phyloP scores from a whole-genome alignment of 495 filamentous ascomycete genomes.

The Xylaria bambusicola region DNA sequence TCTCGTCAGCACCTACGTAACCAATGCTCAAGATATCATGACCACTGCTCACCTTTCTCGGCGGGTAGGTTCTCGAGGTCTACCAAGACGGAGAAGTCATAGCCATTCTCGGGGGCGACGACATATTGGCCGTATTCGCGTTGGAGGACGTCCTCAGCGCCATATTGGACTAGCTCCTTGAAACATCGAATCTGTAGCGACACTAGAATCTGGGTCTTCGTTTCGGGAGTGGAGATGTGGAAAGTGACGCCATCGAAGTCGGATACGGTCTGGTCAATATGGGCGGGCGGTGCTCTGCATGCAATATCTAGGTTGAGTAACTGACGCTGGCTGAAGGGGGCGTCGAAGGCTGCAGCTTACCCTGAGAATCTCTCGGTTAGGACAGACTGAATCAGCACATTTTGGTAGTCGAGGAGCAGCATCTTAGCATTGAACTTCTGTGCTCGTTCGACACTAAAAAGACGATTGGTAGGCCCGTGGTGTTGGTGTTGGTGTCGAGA shows the following conservation, averaged over 20 bases:
- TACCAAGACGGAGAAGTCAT: constrained; percentile 89
- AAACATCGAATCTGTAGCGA: constrained; percentile 94
- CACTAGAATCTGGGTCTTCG: constrained; percentile 88
- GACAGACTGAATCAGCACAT: constrained; percentile 93
- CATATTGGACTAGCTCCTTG: constrained; percentile 86
- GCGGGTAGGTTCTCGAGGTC: constrained; percentile 85
- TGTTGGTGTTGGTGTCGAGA: constrained; percentile 19
- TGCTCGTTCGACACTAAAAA: constrained; percentile 18
- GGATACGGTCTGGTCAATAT: constrained; percentile 95
- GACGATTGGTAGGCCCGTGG: constrained; percentile 17
- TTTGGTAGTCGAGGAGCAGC: constrained; percentile 98
- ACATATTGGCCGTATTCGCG: constrained; percentile 94
- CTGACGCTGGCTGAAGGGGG: constrained; percentile 4
- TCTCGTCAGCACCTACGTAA: constrained; percentile 20
- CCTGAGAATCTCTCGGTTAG: constrained; percentile 93
- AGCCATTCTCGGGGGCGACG: constrained; percentile 81
- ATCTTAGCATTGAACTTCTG: constrained; percentile 53
- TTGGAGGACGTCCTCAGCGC: constrained; percentile 85
- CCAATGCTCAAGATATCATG: background rate
- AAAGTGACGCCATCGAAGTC: constrained; percentile 98
- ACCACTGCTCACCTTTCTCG: constrained; percentile 58
- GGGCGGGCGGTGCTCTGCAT: constrained; percentile 72
- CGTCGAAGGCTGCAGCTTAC: constrained; percentile 51
- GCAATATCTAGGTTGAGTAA: constrained; percentile 7
- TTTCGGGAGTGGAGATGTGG: constrained; percentile 93